Evolutionary conservation across 345 rosid genomes (phyloP), one percentile per base, ranked within the genome.

Genomic region (Hibiscus mutabilis): DNA sequence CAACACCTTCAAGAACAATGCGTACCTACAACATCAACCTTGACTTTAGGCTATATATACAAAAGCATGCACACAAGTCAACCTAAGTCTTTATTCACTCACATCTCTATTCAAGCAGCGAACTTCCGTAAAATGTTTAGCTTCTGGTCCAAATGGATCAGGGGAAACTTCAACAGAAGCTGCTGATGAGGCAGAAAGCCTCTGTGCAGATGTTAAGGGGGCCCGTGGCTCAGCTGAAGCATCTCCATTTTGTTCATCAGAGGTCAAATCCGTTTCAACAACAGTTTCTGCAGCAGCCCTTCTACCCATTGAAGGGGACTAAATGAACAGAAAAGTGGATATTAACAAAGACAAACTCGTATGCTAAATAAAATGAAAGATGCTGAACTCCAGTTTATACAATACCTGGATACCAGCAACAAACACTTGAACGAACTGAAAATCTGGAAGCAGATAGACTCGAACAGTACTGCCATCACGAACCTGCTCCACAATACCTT

Each of bases 331-430:
- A 53, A 53, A 76, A 71, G 68, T 18, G 70, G 7, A 60, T 25
- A 33, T 40, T 40, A 33, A 24, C 47, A 52, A 29, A 68, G 58
- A 22, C 16, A 70, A 47, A 77, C 60, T 24, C 53, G 4, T 1
- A 29, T 14, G 71, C 18, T 13, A 33, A 25, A 24, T 11, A 0
- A 37, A 49, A 52, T 3, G 52, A 13, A 31, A 66, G 29, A 18
- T 2, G 35, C 35, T 42, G 24, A 59, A 44, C 35, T 13, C 6
- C 7, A 25, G 57, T 7, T 40, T 71, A 40, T 29, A 44, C 2
- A 33, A 53, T 74, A 92, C 99, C 98, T 96, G 98, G 68, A 91
- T 81, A 79, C 99, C 99, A 2, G 99, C 99, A 76, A 96, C 91
- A 78, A 88, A 89, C 16, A 96, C 99, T 82, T 89, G 97, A 68